Evolutionary conservation across 176 grass and related monocot species (phyloP).

Genomic region (Themeda triandra): DNA sequence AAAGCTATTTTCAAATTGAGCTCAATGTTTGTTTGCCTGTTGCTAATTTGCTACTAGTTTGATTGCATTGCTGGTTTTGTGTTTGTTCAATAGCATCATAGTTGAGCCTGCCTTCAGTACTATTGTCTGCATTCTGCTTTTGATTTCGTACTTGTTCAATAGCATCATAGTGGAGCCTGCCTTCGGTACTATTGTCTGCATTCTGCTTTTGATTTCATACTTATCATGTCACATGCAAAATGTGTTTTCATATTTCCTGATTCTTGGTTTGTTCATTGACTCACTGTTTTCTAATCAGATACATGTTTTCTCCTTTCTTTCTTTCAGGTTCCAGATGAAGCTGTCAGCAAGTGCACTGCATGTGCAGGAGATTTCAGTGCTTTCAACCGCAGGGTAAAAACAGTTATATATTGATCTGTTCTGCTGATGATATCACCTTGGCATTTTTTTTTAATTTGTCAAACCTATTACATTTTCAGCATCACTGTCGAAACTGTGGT

Average conservation of each 20-base stretch:
- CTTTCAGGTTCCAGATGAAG: conserved; percentile 90
- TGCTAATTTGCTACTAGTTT: neutral
- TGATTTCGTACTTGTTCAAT: neutral
- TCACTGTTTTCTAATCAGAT: neutral
- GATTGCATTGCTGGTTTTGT: neutral
- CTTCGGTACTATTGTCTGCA: neutral
- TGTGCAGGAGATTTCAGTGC: conserved; percentile 87
- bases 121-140: neutral
- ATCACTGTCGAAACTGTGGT: conserved; percentile 96
- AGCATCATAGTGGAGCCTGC: neutral
- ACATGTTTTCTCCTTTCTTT: conserved; percentile 18
- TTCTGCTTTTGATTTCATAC: neutral
- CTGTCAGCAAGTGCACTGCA: conserved; percentile 71
- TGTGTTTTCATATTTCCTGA: neutral
- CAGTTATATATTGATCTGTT: conserved; percentile 18
- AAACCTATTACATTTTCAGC: conserved; percentile 59
- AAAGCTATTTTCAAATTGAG: neutral
- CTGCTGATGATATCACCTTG: neutral
- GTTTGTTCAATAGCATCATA: neutral
- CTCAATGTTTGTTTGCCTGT: neutral
- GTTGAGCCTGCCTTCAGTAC: neutral
- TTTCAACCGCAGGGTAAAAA: conserved; percentile 79
- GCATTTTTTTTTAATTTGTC: neutral
- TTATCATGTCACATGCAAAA: neutral
- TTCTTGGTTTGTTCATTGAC: neutral